Conservation (phyloP, 768 basidiomycete species). For the Mycena chlorophos region DNA sequence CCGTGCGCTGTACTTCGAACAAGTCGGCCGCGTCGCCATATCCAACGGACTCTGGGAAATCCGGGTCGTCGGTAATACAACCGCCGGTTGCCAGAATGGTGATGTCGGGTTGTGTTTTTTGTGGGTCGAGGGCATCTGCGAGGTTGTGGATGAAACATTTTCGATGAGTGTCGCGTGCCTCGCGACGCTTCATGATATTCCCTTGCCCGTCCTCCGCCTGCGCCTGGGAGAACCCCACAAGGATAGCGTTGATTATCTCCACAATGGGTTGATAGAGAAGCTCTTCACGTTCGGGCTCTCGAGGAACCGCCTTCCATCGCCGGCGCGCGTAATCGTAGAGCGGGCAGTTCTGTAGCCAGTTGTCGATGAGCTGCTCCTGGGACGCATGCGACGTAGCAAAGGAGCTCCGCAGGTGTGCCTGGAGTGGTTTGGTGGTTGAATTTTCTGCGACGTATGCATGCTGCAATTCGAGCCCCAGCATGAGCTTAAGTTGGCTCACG, state of each 20-base stretch:
- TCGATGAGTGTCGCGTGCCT: not conserved
- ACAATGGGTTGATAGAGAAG: not conserved
- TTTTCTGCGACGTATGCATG: not conserved
- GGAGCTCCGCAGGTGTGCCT: not conserved
- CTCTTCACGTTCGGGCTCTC: not conserved
- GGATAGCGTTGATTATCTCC: not conserved
- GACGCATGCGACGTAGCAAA: not conserved
- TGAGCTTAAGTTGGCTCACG: not conserved
- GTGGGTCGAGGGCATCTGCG: not conserved
- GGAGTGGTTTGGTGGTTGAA: not conserved
- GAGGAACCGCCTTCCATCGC: not conserved
- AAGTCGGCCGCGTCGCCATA: not conserved
- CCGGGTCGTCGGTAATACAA: not conserved
- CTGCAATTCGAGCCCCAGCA: not conserved
- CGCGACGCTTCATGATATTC: not conserved
- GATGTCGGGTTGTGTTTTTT: not conserved
- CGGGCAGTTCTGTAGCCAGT: not conserved
- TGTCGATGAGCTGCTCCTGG: not conserved
- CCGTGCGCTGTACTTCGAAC: not conserved
- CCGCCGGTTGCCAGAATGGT: not conserved
- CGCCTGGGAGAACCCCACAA: not conserved
- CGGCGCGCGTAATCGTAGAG: not conserved
- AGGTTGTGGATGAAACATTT: not conserved
- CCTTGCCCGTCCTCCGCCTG: not conserved
- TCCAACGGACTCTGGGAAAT: not conserved